Conservation (phyloP, 148 eudicot genomes). For the Camellia granthamiana region DNA sequence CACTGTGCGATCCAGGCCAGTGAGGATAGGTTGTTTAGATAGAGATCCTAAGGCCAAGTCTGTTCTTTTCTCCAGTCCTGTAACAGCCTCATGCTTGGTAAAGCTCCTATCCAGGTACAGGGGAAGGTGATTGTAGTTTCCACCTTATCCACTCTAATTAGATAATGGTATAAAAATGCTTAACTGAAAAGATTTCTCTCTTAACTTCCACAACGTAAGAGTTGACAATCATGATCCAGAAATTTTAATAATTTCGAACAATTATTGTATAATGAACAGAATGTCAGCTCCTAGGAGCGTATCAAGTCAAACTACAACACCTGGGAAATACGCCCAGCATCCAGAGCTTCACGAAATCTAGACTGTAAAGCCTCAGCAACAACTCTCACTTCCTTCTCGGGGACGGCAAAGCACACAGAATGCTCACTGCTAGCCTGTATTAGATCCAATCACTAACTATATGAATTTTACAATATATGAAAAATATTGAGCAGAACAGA, state of each 20-base stretch:
- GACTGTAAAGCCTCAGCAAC: constrained; percentile 83
- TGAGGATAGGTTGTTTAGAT: no score
- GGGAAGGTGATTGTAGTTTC: neutral
- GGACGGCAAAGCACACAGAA: constrained; percentile 97
- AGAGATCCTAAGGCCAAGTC: no score
- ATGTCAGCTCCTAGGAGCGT: neutral
- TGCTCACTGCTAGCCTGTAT: constrained; percentile 98
- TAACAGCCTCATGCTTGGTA: no score
- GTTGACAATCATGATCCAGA: neutral
- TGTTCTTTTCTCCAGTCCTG: no score
- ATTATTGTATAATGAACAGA: neutral
- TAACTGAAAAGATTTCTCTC: neutral
- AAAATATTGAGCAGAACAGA: neutral
- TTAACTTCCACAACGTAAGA: neutral
- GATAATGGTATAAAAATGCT: neutral
- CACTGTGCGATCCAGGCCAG: no score
- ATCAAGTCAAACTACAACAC: constrained; percentile 28
- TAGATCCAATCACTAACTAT: constrained; percentile 20
- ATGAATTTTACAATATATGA: constrained; percentile 1
- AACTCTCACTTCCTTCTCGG: constrained; percentile 87
- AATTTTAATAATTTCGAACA: neutral
- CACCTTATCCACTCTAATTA: neutral
- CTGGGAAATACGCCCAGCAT: constrained; percentile 98
- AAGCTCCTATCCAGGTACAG: no score
- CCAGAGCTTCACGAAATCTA: constrained; percentile 83